These are phyloP conservation scores for Tephrocybe rancida DNA, from an alignment of 768 basidiomycete species.

Conservation along the genomic window DNA sequence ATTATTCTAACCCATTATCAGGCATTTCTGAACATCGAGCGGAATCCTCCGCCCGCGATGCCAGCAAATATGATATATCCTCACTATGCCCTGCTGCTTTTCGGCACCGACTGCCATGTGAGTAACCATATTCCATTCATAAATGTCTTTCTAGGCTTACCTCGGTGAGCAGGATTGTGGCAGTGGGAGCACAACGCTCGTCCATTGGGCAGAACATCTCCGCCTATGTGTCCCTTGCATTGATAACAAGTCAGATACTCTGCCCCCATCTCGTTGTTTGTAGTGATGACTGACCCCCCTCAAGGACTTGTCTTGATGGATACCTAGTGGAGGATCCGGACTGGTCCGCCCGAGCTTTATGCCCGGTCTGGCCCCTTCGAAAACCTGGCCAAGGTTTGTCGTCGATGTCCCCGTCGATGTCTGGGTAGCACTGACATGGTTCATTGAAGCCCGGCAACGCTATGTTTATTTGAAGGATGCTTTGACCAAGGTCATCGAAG, in stretches of 20 bases:
- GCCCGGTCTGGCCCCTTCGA: too few species aligned
- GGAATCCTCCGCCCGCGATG: constrained; percentile 21
- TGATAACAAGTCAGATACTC: neutral
- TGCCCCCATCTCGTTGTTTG: too few species aligned
- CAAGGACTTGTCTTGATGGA: too few species aligned
- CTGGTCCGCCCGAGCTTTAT: too few species aligned
- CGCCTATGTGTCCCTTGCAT: constrained; percentile 15
- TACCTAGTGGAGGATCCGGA: too few species aligned
- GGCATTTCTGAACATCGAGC: constrained; percentile 24
- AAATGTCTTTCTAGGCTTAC: neutral
- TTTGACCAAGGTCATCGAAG: neutral
- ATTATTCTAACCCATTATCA: neutral
- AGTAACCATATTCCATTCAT: constrained; percentile 7
- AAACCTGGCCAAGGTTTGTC: too few species aligned
- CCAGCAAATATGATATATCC: constrained; percentile 32
- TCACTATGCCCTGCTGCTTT: constrained; percentile 38
- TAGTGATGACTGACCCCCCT: too few species aligned
- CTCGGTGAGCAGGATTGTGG: constrained; percentile 11
- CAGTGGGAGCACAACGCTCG: constrained; percentile 3
- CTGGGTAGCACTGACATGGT: too few species aligned
- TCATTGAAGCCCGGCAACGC: too few species aligned
- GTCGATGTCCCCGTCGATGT: too few species aligned
- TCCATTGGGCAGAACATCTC: constrained; percentile 18
- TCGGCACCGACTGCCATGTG: constrained; percentile 35
- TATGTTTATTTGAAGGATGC: neutral